Evolutionary conservation across 768 basidiomycete species (phyloP).

Genomic region (Boletus sensibilis): DNA sequence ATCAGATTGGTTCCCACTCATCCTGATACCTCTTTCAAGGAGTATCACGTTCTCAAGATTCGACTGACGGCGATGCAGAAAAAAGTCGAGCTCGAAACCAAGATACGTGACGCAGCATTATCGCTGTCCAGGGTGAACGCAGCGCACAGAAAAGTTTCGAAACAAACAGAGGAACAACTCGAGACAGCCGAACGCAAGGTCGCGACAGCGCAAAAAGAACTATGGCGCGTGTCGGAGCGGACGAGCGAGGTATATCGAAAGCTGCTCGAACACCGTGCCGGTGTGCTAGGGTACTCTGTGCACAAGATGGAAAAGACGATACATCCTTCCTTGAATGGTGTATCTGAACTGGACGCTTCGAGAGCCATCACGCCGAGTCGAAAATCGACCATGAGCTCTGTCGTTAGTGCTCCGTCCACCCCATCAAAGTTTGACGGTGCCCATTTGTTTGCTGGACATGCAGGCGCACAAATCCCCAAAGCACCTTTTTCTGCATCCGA

Average conservation of each 20-base stretch:
- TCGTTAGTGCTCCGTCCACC: slow-evolving; percentile 41
- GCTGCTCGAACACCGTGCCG: slow-evolving; percentile 80
- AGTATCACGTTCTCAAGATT: slow-evolving; percentile 67
- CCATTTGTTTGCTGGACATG: slow-evolving; percentile 83
- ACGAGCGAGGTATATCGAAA: slow-evolving; percentile 59
- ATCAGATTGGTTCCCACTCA: slow-evolving; percentile 20
- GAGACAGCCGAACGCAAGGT: slow-evolving; percentile 73
- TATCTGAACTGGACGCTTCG: slow-evolving; percentile 41
- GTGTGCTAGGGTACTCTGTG: slow-evolving; percentile 72
- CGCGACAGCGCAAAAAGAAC: slow-evolving; percentile 65
- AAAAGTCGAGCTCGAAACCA: slow-evolving; percentile 78
- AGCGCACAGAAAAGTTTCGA: slow-evolving; percentile 53
- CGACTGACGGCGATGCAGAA: slow-evolving; percentile 65
- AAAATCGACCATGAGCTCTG: slow-evolving; percentile 52
- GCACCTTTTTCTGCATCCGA: slow-evolving; percentile 46
- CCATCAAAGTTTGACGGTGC: slow-evolving; percentile 76
- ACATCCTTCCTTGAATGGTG: slow-evolving; percentile 28
- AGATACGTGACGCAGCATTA: slow-evolving; percentile 82
- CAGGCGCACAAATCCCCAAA: slow-evolving; percentile 54
- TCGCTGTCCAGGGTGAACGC: slow-evolving; percentile 70
- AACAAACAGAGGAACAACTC: slow-evolving; percentile 69
- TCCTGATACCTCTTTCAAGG: slow-evolving; percentile 43
- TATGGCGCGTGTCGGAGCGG: slow-evolving; percentile 65
- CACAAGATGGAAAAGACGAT: slow-evolving; percentile 63
- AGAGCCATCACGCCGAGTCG: slow-evolving; percentile 53